Evolutionary conservation across 78 protist genomes (phyloP), one percentile per base, ranked within the genome.

Genomic region (Dictyostelium purpureum): DNA sequence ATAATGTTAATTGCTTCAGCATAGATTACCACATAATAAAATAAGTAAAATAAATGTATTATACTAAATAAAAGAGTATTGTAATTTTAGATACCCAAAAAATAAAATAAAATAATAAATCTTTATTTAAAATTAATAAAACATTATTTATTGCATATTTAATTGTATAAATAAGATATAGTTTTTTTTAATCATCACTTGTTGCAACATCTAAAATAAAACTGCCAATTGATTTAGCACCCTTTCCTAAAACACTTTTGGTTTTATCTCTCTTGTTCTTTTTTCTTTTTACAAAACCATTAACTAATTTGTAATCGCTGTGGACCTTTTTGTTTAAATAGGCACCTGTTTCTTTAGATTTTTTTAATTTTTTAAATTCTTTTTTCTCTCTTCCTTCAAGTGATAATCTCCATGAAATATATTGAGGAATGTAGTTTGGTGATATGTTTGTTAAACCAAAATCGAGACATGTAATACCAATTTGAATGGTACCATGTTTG

Each of bases 371-470:
- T 21, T 16, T 12, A 61, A 61, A 61, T 28, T 61, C 69, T 14
- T 61, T 61, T 61, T n/a, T 61, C 38, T 24, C 42, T 10, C 26
- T 2, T 7, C n/a, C 31, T 42, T 51, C 47, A 2, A 65, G 11
- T 4, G 21, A 18, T n/a, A 49, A 19, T 52, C 89, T 26, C 89
- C 89, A 80, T 21, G 33, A 19, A 3, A 42, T 52, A 24, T 80
- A 80, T 37, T 37, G 79, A 12, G 11, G 21, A 6, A 65, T 59
- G 65, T 80, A 80, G 40, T 65, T 65, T 19, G 78, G 79, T 52
- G 89, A 67, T 7, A 42, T 47, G 47, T 80, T 80, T 33, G 59
- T 54, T 0, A 51, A 6, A 26, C 89, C 89, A 69, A 80, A 80
- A 16, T 80, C 56, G 18, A 52, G 35, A 4, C 79, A 77, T 3